Conservation (phyloP, 176 grass and related monocot genomes). For the Aegilops sharonensis region DNA sequence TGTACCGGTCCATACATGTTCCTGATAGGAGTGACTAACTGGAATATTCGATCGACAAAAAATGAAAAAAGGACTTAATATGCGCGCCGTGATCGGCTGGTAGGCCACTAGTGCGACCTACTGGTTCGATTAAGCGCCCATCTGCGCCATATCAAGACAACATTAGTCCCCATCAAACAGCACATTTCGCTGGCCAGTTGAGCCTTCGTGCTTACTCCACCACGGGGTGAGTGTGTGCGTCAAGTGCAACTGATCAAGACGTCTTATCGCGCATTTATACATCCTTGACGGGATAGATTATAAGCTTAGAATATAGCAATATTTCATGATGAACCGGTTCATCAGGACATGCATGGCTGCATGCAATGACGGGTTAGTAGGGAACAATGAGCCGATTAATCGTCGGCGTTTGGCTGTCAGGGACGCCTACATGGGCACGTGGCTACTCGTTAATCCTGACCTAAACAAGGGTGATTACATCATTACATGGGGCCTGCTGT, state of each 20-base stretch:
- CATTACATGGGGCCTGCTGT: neutral
- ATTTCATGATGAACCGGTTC: neutral
- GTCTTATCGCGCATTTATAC: constrained; percentile 2
- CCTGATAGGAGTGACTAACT: neutral
- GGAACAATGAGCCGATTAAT: neutral
- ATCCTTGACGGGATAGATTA: neutral
- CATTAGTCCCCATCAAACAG: constrained; percentile 36
- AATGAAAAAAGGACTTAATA: neutral
- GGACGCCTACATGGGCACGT: neutral
- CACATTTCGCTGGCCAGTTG: constrained; percentile 22
- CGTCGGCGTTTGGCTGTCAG: neutral
- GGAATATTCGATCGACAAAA: neutral
- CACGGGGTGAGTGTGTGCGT: neutral
- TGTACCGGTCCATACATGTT: neutral
- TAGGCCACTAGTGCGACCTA: constrained; percentile 33
- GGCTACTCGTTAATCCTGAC: neutral
- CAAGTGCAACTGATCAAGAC: constrained; percentile 28
- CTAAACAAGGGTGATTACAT: neutral
- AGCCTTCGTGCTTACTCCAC: constrained; percentile 23
- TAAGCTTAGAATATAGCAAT: neutral
- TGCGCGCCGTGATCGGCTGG: neutral
- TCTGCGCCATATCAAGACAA: constrained; percentile 29
- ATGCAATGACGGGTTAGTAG: constrained; percentile 22
- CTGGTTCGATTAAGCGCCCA: neutral
- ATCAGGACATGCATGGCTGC: constrained; percentile 2